Conservation (phyloP, 2,329 filamentous ascomycete genomes). For the Ophiostoma perfectum region DNA sequence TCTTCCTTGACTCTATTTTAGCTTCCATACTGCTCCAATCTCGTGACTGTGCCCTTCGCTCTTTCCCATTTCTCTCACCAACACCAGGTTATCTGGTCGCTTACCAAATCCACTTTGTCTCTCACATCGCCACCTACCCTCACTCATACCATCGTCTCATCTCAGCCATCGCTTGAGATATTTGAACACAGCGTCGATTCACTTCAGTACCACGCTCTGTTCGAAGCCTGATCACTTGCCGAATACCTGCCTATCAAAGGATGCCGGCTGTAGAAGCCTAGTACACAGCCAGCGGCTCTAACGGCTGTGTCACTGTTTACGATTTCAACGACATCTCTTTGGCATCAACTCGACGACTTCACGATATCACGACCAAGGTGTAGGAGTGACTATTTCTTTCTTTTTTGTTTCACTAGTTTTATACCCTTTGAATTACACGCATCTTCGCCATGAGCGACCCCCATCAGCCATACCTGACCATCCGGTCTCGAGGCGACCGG, state of each 20-base stretch:
- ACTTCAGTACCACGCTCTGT: not conserved
- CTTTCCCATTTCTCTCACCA: not conserved
- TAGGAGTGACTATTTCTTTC: not conserved
- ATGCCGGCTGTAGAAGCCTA: not conserved
- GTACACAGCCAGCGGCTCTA: not conserved
- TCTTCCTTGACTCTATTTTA: not conserved
- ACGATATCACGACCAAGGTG: not conserved
- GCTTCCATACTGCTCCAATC: not conserved
- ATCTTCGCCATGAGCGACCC: constrained; percentile 38
- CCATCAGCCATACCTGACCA: constrained; percentile 46
- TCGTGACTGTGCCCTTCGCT: not conserved
- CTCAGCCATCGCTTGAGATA: not conserved
- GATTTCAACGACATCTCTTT: constrained; percentile 6
- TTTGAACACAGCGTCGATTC: not conserved
- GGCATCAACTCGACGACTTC: not conserved
- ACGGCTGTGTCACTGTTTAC: constrained; percentile 9
- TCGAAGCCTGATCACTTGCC: too few relatives aligned
- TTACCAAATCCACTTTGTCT: not conserved
- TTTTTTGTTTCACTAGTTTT: constrained; percentile 1
- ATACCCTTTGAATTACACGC: constrained; percentile 7
- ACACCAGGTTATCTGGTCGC: not conserved
- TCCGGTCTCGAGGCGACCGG: constrained; percentile 44
- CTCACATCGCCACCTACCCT: not conserved
- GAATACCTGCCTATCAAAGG: not conserved
- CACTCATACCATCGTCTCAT: not conserved